Percentiles rank a stretch among this genome's conserved stretches.
Conservation (phyloP, 306 rosid genomes). For the Vigna trinervia region DNA sequence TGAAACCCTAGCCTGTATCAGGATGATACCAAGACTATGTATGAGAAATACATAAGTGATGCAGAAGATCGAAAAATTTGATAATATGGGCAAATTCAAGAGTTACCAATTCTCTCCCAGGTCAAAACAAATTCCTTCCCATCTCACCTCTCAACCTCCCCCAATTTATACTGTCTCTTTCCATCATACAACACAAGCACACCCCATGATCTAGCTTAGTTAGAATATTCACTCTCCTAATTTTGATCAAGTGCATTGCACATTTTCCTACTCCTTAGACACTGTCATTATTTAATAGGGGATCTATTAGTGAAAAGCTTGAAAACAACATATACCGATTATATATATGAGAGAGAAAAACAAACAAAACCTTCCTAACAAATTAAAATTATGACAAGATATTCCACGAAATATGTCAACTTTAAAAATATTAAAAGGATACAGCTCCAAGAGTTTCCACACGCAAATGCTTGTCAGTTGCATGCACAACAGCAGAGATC, state of each 20-base stretch:
- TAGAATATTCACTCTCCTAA: neutral
- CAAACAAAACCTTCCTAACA: neutral
- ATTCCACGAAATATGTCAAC: neutral
- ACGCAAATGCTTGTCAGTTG: constrained; percentile 88
- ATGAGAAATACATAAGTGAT: no score
- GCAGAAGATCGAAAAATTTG: neutral
- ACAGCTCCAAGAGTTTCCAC: constrained; percentile 95
- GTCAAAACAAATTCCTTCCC: neutral
- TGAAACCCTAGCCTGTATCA: neutral
- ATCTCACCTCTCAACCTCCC: neutral
- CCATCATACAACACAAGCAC: neutral
- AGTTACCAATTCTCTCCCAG: neutral
- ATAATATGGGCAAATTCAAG: neutral
- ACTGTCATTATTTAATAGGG: neutral
- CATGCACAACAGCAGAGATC: constrained; percentile 77
- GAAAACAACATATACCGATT: constrained; percentile 8
- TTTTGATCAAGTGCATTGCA: neutral
- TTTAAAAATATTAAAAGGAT: constrained; percentile 60
- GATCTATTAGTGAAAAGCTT: constrained; percentile 1
- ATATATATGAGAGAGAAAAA: neutral
- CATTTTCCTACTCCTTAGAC: neutral
- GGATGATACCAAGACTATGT: neutral
- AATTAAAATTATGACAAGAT: constrained; percentile 25
- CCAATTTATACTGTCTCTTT: neutral
- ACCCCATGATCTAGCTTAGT: neutral